Evolutionary conservation across 1,139 yeast genomes (phyloP).

Genomic region (Debaryomyces psychrophilus): DNA sequence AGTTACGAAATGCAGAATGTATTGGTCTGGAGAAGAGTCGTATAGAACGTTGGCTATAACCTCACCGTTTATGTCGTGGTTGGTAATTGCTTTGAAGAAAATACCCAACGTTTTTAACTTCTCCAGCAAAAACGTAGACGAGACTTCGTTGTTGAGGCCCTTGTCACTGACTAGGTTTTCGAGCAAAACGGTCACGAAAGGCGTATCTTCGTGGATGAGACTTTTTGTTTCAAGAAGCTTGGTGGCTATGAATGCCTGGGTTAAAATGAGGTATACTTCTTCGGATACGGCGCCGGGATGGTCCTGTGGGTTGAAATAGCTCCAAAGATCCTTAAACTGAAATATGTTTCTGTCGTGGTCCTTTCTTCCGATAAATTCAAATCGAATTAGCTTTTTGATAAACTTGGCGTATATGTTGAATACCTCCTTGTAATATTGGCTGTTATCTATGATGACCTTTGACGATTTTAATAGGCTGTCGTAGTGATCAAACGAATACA

Average conservation of each 20-base stretch:
- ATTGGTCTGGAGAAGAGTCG: slow-evolving; percentile 15
- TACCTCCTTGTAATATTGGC: slow-evolving; percentile 41
- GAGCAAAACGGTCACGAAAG: slow-evolving; percentile 9
- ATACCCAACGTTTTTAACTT: slow-evolving; percentile 38
- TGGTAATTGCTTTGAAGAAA: slow-evolving; percentile 14
- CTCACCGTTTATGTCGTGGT: not conserved
- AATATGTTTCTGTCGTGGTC: slow-evolving; percentile 13
- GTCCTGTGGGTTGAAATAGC: slow-evolving; percentile 11
- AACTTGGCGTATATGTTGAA: slow-evolving; percentile 31
- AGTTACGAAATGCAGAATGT: slow-evolving; percentile 19
- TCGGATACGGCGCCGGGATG: slow-evolving; percentile 14
- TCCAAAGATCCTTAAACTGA: slow-evolving; percentile 25
- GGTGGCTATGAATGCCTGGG: slow-evolving; percentile 18
- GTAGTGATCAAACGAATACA: not conserved
- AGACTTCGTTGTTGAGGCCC: slow-evolving; percentile 5
- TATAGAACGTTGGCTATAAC: slow-evolving; percentile 8
- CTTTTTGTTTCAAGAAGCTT: not conserved
- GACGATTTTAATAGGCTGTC: slow-evolving; percentile 23
- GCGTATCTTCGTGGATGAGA: not conserved
- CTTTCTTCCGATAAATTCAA: slow-evolving; percentile 13
- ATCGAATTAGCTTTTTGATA: slow-evolving; percentile 31
- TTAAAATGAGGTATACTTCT: slow-evolving; percentile 20
- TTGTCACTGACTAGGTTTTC: slow-evolving; percentile 10
- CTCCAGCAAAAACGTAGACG: slow-evolving; percentile 22
- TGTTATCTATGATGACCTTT: slow-evolving; percentile 39